A percentile compares a stretch with the other conserved stretches of the same genome.
Conservation (phyloP, 148 eudicot species). For the Spergularia bocconei region DNA sequence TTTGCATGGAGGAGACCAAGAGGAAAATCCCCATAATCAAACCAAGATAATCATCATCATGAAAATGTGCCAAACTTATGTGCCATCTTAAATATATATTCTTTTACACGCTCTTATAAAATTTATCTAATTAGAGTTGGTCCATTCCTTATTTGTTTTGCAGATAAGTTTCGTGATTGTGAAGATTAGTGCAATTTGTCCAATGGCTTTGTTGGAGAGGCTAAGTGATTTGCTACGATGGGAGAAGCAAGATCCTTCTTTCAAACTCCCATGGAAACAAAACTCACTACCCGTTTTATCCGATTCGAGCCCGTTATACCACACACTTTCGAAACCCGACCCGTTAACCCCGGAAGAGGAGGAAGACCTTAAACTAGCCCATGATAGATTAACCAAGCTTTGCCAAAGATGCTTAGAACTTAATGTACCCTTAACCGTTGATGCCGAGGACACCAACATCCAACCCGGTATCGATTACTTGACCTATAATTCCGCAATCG, state of each 20-base stretch:
- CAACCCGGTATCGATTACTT: constrained; percentile 89
- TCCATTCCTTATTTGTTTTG: background rate
- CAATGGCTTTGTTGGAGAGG: constrained; percentile 45
- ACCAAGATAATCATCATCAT: constrained; percentile 12
- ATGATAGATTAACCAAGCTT: constrained; percentile 47
- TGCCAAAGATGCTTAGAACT: constrained; percentile 49
- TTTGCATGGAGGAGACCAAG: constrained; percentile 3
- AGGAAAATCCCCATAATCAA: constrained; percentile 1
- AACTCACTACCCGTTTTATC: constrained; percentile 59
- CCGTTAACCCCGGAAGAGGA: constrained; percentile 73
- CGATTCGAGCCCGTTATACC: constrained; percentile 76
- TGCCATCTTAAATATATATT: constrained; percentile 14
- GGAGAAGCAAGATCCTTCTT: constrained; percentile 56
- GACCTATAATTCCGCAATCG: constrained; percentile 60
- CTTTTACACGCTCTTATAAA: background rate
- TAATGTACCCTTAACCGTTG: constrained; percentile 69
- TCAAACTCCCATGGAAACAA: constrained; percentile 81
- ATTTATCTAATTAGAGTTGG: constrained; percentile 13
- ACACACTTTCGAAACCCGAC: constrained; percentile 58
- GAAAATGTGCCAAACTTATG: constrained; percentile 25
- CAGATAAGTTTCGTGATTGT: constrained; percentile 83
- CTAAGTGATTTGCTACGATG: constrained; percentile 79
- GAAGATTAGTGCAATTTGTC: constrained; percentile 85
- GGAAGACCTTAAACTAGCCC: constrained; percentile 55
- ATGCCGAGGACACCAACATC: constrained; percentile 78